Evolutionary conservation across 208 protist species (phyloP).

Genomic region (Leishmania lainsoni): DNA sequence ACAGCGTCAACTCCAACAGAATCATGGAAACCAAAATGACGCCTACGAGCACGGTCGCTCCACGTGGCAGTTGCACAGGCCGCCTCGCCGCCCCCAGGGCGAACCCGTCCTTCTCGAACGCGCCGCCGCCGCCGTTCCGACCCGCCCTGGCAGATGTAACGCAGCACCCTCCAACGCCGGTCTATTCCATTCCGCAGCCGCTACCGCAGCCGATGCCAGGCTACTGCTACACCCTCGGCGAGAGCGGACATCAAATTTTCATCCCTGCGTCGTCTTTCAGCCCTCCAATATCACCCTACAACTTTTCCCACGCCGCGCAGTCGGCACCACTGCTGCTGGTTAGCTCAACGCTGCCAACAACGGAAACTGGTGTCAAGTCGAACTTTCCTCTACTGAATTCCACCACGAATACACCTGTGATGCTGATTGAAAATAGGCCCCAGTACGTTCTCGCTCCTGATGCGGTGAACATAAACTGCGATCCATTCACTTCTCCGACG

Average conservation of each 20-base stretch:
- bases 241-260: constrained; percentile 46
- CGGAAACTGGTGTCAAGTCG: neutral
- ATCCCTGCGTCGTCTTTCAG: constrained; percentile 35
- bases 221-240: constrained; percentile 45
- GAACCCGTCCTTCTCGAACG: neutral
- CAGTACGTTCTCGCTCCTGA: constrained; percentile 48
- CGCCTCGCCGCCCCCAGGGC: neutral
- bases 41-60: neutral
- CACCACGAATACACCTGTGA: constrained; percentile 13
- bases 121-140: constrained; percentile 12
- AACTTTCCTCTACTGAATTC: constrained; percentile 21
- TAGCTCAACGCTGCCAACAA: neutral
- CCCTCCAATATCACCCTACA: neutral
- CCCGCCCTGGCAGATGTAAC: constrained; percentile 1
- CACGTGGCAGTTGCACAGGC: neutral
- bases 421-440: constrained; percentile 39
- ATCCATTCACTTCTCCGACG: neutral
- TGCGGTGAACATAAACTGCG: constrained; percentile 32
- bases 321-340: constrained; percentile 4
- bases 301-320: constrained; percentile 14
- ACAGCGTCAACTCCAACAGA: constrained; percentile 10
- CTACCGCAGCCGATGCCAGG: constrained; percentile 36
- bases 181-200: constrained; percentile 24
- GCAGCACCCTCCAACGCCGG: neutral
- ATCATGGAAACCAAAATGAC: neutral